Conservation (phyloP, 352 stramenopile species). For the Pythium apleroticum region DNA sequence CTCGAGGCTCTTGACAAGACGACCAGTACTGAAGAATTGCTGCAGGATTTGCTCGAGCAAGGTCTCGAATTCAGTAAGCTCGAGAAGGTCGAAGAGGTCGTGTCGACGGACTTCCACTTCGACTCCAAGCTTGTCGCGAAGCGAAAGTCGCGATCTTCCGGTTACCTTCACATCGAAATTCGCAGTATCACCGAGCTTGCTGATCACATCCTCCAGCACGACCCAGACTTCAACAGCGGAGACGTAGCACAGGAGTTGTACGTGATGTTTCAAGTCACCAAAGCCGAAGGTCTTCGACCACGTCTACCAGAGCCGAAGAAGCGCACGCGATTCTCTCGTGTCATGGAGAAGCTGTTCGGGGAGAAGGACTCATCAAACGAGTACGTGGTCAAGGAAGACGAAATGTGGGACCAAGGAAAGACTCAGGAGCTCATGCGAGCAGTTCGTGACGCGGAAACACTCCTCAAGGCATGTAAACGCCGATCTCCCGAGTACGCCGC, state of each 20-base stretch:
- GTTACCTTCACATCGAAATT: constrained; percentile 43
- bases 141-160: constrained; percentile 28
- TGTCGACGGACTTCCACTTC: constrained; percentile 30
- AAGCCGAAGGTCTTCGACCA: constrained; percentile 22
- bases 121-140: constrained; percentile 32
- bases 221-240: constrained; percentile 33
- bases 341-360: constrained; percentile 31
- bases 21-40: constrained; percentile 48
- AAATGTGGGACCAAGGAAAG: constrained; percentile 37
- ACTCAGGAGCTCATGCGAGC: constrained; percentile 39
- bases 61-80: constrained; percentile 52
- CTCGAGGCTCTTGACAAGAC: constrained; percentile 41
- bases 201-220: constrained; percentile 33
- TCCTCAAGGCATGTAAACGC: constrained; percentile 21
- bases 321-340: constrained; percentile 7
- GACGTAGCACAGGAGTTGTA: constrained; percentile 44
- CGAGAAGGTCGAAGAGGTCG: constrained; percentile 34
- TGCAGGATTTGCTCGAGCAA: constrained; percentile 42
- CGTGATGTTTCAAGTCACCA: constrained; percentile 43
- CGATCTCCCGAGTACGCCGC: constrained; percentile 27
- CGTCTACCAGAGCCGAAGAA: constrained; percentile 15
- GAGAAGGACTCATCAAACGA: constrained; percentile 16
- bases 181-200: constrained; percentile 41
- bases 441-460: constrained; percentile 30
- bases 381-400: constrained; percentile 33